Percentiles rank a stretch among this genome's conserved stretches.
Conservation (phyloP, 495 filamentous ascomycete species). For the Staphylotrichum longicolle region DNA sequence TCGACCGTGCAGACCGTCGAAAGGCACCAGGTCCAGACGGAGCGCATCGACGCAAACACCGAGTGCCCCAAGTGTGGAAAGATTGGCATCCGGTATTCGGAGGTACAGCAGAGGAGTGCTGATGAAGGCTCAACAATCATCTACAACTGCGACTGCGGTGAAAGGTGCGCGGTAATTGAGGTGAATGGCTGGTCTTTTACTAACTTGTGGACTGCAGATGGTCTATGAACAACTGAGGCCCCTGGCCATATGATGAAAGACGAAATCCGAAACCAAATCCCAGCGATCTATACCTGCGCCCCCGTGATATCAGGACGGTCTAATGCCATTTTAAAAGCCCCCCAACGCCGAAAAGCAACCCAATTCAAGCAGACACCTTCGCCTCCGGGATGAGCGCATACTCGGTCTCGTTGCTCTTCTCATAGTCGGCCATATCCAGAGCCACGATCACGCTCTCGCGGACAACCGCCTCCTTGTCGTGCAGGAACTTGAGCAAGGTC, state of each 20-base stretch:
- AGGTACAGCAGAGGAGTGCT: conserved; percentile 83
- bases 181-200: conserved; percentile 9
- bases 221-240: conserved; percentile 35
- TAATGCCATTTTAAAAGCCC: conserved; percentile 24
- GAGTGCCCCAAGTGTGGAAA: conserved; percentile 79
- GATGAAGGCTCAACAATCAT: conserved; percentile 94
- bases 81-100: conserved; percentile 79
- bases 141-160: conserved; percentile 79
- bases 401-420: conserved; percentile 82
- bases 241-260: background rate
- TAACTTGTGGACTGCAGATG: conserved; percentile 47
- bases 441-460: conserved; percentile 93
- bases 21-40: conserved; percentile 72
- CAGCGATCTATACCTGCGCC: conserved; percentile 12
- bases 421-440: conserved; percentile 96
- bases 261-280: conserved; percentile 8
- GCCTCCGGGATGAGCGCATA: conserved; percentile 83
- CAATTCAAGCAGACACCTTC: conserved; percentile 35
- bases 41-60: conserved; percentile 63
- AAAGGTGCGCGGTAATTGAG: conserved; percentile 60
- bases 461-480: conserved; percentile 90
- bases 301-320: conserved; percentile 7
- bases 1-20: conserved; percentile 83
- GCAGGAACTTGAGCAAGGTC: conserved; percentile 74
- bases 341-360: conserved; percentile 21